Base-by-base conservation (phyloP, 495 filamentous ascomycete species). In the Paragyromitra xinjiangensis region DNA sequence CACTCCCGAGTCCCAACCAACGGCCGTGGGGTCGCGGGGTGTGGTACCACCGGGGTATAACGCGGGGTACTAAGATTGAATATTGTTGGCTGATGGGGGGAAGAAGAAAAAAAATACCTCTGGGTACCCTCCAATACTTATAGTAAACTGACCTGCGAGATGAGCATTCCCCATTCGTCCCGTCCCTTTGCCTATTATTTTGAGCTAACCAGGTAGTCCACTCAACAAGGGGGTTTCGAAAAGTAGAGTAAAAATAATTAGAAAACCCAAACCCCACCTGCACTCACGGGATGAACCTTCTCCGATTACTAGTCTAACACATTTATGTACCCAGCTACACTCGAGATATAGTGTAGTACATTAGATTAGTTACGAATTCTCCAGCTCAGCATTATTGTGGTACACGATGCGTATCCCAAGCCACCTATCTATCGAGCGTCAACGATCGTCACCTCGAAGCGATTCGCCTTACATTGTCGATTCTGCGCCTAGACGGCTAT, bases 391-490 rank as follows among this genome's bases (percentile, higher is more conserved):
- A 16, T 9, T 45, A 44, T 11, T 51, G 73, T 29, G 24, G 24
- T 26, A 65, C 73, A 65, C 40, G 48, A 55, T 63, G 16, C 9
- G 37, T 64, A 24, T 6, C 3, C 6, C n/a, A 7, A 8, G 2
- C 44, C 40, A 53, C 24, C 34, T 58, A 34, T 56, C 50, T 56
- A 66, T 69, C 53, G 42, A 59, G 71, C 22, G 40, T 48, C 44
- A 59, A 59, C 29, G 42, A 61, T 68, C 71, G 24, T 58, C 42
- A 37, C 50, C 19, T 40, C 29, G 34, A 50, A 59, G 24, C 9
- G 39, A 58, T 73, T 67, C 39, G n/a, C 29, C n/a, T 34, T 19
- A 59, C 26, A 16, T 40, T 42, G n/a, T 68, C 71, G 26, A 73
- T 73, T 45, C 62, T 73, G 71, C 64, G 39, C 48, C 48, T 3